A percentile compares a stretch with the other conserved stretches of the same genome.
Conservation (phyloP, 2,329 filamentous ascomycete genomes). For the Diaporthe sp. region DNA sequence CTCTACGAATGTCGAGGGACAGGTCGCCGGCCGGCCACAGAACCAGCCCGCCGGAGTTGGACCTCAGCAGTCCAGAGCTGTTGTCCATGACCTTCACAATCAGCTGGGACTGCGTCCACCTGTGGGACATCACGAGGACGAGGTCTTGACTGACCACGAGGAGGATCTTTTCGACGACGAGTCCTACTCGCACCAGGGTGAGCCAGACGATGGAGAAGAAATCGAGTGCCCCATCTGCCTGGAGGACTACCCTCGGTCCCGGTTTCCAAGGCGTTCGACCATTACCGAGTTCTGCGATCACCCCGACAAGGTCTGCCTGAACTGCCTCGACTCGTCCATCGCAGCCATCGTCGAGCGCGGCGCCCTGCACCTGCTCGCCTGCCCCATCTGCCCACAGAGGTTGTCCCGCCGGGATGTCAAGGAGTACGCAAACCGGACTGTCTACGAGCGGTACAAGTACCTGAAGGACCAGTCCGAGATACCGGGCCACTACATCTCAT, state of each 20-base stretch:
- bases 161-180: not conserved
- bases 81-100: not conserved
- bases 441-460: constrained; percentile 37
- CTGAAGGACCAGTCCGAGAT: constrained; percentile 39
- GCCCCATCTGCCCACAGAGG: constrained; percentile 40
- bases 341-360: constrained; percentile 33
- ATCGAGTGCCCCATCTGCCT: constrained; percentile 40
- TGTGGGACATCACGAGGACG: not conserved
- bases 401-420: constrained; percentile 28
- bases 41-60: not conserved
- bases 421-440: constrained; percentile 12
- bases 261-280: constrained; percentile 25
- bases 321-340: constrained; percentile 39
- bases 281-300: constrained; percentile 37
- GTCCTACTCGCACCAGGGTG: not conserved
- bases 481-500: constrained; percentile 40
- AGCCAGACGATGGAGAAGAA: constrained; percentile 4
- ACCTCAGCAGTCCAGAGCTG: not conserved
- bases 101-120: not conserved
- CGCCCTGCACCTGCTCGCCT: constrained; percentile 37
- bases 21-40: no score
- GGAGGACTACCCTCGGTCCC: constrained; percentile 34
- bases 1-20: not conserved
- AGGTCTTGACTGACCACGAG: no score
- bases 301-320: constrained; percentile 39